Percentiles rank a stretch among this genome's conserved stretches.
These are phyloP conservation scores for Jamesozyma piceae DNA, from an alignment of 805 yeast genomes.

Conservation along the genomic window DNA sequence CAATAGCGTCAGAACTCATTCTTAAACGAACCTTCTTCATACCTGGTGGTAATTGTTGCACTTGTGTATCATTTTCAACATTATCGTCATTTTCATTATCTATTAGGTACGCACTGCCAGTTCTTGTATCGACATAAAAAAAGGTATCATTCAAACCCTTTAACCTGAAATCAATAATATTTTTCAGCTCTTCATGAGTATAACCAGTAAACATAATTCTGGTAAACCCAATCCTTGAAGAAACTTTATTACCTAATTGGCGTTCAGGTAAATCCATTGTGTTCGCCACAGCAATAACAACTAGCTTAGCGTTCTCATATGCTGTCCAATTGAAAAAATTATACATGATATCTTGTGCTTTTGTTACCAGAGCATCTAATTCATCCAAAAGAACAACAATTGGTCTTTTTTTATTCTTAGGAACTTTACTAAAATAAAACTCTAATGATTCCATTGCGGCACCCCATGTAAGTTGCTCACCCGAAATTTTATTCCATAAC, in stretches of 20 bases:
- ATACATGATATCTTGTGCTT: constrained; percentile 76
- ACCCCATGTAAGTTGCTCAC: constrained; percentile 47
- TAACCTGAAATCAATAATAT: constrained; percentile 64
- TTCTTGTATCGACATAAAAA: constrained; percentile 30
- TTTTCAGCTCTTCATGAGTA: constrained; percentile 64
- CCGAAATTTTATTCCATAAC: constrained; percentile 69
- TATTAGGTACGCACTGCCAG: constrained; percentile 31
- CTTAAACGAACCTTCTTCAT: constrained; percentile 28
- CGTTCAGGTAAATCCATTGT: constrained; percentile 97
- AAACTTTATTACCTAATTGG: constrained; percentile 73
- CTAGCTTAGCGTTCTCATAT: constrained; percentile 61
- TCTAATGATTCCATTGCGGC: constrained; percentile 64
- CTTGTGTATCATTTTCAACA: background rate
- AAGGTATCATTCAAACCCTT: constrained; percentile 36
- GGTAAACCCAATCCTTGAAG: constrained; percentile 82
- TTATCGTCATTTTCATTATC: constrained; percentile 11
- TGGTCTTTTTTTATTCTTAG: constrained; percentile 29
- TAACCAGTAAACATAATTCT: constrained; percentile 87
- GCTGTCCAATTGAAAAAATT: constrained; percentile 98
- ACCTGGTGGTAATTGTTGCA: constrained; percentile 8
- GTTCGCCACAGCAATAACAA: constrained; percentile 90
- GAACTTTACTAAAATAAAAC: constrained; percentile 45
- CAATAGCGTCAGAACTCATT: constrained; percentile 64
- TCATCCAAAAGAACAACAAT: constrained; percentile 82
- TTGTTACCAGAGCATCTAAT: constrained; percentile 79